Conservation (phyloP, 495 filamentous ascomycete species). For the Talaromyces proteolyticus region DNA sequence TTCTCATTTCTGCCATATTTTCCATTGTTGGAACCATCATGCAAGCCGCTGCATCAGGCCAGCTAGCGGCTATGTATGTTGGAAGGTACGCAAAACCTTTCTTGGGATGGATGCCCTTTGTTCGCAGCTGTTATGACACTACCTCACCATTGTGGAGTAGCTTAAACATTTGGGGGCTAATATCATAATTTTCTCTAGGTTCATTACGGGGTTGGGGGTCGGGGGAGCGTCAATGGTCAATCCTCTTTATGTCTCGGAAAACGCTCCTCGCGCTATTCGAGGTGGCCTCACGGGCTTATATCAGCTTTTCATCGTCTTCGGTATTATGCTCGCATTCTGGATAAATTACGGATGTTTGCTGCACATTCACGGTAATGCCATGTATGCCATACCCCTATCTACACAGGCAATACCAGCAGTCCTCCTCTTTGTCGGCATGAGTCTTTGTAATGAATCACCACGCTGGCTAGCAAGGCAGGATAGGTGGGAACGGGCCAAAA, state of each 20-base stretch:
- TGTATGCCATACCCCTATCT: slow-evolving; percentile 63
- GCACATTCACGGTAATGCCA: slow-evolving; percentile 42
- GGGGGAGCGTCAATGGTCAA: slow-evolving; percentile 61
- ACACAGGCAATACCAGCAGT: slow-evolving; percentile 61
- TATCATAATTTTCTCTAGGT: slow-evolving; percentile 15
- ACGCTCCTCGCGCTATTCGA: slow-evolving; percentile 65
- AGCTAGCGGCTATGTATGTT: slow-evolving; percentile 52
- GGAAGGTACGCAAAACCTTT: slow-evolving; percentile 55
- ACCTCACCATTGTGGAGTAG: too few species aligned
- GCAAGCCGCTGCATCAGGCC: slow-evolving; percentile 54
- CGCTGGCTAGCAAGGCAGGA: slow-evolving; percentile 65
- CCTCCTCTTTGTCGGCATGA: slow-evolving; percentile 52
- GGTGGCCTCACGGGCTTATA: slow-evolving; percentile 66
- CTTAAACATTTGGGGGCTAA: too few species aligned
- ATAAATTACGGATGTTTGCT: slow-evolving; percentile 56
- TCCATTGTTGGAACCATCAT: slow-evolving; percentile 57
- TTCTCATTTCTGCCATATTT: slow-evolving; percentile 44
- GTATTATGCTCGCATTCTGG: slow-evolving; percentile 65
- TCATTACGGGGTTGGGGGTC: slow-evolving; percentile 62
- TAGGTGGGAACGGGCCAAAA: slow-evolving; percentile 60
- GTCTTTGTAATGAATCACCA: slow-evolving; percentile 61
- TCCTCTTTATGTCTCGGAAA: slow-evolving; percentile 56
- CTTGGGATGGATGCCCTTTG: too few species aligned
- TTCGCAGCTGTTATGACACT: neutral
- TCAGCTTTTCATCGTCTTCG: slow-evolving; percentile 58